Percentiles rank a stretch among this genome's conserved stretches.
Evolutionary conservation across 2,329 filamentous ascomycete genomes (phyloP).

Genomic region (Pseudocercospora fuligena): DNA sequence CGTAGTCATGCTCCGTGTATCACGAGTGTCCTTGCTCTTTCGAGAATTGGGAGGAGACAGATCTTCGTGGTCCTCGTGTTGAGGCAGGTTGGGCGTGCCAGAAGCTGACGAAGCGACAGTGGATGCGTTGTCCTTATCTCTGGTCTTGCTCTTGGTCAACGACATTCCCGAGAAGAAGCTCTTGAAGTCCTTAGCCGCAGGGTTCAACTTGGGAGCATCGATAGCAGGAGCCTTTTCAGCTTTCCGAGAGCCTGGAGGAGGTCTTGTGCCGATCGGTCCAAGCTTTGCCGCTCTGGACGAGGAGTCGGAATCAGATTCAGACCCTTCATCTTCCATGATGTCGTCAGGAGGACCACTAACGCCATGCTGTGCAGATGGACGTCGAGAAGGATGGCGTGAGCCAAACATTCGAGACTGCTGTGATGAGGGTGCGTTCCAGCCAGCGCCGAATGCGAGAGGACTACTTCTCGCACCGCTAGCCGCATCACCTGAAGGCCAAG

Average conservation of each 20-base stretch:
- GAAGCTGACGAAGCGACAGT: conserved; percentile 27
- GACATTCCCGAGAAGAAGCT: conserved; percentile 61
- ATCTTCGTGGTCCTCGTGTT: conserved; percentile 39
- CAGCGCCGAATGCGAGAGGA: conserved; percentile 40
- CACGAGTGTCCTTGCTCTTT: conserved; percentile 49
- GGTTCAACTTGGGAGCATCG: conserved; percentile 72
- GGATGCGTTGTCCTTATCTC: conserved; percentile 36
- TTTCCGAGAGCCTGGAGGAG: conserved; percentile 46
- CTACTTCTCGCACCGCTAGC: conserved; percentile 44
- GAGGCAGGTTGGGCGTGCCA: conserved; percentile 26
- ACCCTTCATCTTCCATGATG: conserved; percentile 54
- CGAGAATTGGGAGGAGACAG: conserved; percentile 43
- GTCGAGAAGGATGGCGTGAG: conserved; percentile 76
- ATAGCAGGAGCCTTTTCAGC: conserved; percentile 21
- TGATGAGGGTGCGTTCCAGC: conserved; percentile 61
- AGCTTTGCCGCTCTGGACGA: conserved; percentile 58
- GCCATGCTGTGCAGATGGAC: conserved; percentile 78
- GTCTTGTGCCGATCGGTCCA: conserved; percentile 74
- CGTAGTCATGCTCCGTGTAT: conserved; percentile 47
- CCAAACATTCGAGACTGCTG: conserved; percentile 38
- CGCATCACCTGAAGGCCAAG: conserved; percentile 37
- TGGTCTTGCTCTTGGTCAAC: conserved; percentile 43
- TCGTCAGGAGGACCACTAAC: conserved; percentile 67
- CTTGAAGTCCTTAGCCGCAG: conserved; percentile 86
- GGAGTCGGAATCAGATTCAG: conserved; percentile 38